Conservation (phyloP, 257 asterid species). For the Datura wrightii region DNA sequence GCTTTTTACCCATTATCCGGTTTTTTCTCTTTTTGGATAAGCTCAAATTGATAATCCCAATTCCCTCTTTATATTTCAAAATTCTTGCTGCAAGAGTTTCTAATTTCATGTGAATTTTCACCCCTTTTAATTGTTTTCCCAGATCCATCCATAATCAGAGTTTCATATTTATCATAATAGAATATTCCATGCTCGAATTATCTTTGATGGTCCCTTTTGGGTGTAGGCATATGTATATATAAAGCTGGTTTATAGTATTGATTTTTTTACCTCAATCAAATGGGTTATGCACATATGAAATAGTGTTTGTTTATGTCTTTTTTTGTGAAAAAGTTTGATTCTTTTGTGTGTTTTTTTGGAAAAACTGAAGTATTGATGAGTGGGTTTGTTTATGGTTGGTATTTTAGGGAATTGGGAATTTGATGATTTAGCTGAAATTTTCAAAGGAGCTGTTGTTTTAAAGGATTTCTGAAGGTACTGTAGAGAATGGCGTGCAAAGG, state of each 20-base stretch:
- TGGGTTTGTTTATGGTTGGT: constrained; percentile 31
- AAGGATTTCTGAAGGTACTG: constrained; percentile 24
- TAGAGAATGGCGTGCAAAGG: constrained; percentile 85
- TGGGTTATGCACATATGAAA: neutral
- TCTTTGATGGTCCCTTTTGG: neutral
- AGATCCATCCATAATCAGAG: neutral
- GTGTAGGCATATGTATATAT: neutral
- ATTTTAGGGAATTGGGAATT: constrained; percentile 40
- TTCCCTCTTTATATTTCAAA: neutral
- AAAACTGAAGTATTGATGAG: constrained; percentile 18
- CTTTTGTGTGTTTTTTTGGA: constrained; percentile 10
- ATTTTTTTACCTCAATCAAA: neutral
- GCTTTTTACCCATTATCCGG: neutral
- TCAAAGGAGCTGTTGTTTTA: constrained; percentile 27
- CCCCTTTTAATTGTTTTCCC: constrained; percentile 17
- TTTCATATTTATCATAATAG: neutral
- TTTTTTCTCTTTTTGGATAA: neutral
- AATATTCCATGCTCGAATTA: neutral
- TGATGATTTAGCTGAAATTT: constrained; percentile 36
- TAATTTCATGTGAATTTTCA: neutral
- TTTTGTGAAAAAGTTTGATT: neutral
- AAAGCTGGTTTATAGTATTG: neutral
- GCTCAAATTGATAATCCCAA: neutral
- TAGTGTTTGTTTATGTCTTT: neutral
- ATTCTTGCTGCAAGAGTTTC: neutral